Percentiles rank a stretch among this genome's conserved stretches.
These are phyloP conservation scores for Pyrenopolyporus hunteri DNA, from an alignment of 495 filamentous ascomycete species.

Conservation along the genomic window DNA sequence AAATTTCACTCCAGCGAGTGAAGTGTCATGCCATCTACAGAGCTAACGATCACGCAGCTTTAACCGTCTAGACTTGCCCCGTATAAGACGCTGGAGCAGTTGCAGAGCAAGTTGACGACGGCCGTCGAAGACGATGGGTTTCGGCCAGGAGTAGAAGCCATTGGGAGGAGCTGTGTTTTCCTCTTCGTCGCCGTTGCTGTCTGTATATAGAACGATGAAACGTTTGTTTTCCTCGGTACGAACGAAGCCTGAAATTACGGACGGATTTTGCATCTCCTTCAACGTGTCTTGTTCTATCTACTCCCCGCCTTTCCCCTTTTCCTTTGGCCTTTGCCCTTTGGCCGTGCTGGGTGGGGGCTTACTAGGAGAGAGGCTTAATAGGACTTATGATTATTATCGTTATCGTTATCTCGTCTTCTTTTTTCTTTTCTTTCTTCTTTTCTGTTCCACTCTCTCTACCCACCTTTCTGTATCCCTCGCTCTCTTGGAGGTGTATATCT, in stretches of 20 bases:
- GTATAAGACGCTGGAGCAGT: conserved; percentile 84
- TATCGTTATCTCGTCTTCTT: no score
- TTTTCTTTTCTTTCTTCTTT: no score
- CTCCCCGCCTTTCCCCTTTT: background rate
- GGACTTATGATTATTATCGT: no score
- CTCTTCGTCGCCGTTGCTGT: conserved; percentile 6
- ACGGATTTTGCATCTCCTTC: conserved; percentile 31
- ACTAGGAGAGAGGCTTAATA: conserved; percentile 6
- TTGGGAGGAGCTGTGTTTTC: conserved; percentile 24
- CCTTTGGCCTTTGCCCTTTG: background rate
- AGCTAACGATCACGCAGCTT: conserved; percentile 67
- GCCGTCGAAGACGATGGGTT: conserved; percentile 99
- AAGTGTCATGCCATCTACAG: no score
- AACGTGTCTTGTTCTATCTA: background rate
- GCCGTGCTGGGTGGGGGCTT: background rate
- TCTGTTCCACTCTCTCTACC: no score
- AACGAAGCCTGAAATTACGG: conserved; percentile 20
- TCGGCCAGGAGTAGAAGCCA: conserved; percentile 83
- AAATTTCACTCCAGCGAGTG: no score
- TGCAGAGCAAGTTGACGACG: conserved; percentile 89
- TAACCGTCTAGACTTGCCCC: conserved; percentile 96
- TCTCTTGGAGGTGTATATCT: no score
- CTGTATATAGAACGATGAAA: conserved; percentile 39
- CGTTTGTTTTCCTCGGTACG: conserved; percentile 20
- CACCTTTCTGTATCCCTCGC: no score